phyloP scores from a whole-genome alignment of 805 yeast species.

The Hanseniaspora nectarophila region DNA sequence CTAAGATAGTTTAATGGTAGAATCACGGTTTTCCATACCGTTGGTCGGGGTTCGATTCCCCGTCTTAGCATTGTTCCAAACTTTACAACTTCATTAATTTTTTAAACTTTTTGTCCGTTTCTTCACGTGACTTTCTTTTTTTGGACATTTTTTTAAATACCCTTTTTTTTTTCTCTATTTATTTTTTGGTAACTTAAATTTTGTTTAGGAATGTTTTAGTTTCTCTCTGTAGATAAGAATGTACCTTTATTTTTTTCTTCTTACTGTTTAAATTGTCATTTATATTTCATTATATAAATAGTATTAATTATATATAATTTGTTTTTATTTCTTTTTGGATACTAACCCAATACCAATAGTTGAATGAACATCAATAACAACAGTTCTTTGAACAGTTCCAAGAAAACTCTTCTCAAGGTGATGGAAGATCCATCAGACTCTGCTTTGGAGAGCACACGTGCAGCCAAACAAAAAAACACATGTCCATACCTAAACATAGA shows the following conservation, averaged over 20 bases:
- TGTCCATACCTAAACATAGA: slow-evolving; percentile 8
- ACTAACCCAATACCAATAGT: too few relatives aligned
- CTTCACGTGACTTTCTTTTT: not conserved
- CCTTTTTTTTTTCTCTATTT: not conserved
- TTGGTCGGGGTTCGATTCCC: slow-evolving; percentile 15
- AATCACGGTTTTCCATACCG: slow-evolving; percentile 16
- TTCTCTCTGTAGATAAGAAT: too few relatives aligned
- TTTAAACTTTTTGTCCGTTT: not conserved
- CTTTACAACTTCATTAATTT: not conserved
- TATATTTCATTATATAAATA: not conserved
- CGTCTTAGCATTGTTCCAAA: slow-evolving; percentile 10
- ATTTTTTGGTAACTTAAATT: too few relatives aligned
- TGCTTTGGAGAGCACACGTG: too few relatives aligned
- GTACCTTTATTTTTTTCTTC: too few relatives aligned
- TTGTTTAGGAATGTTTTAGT: too few relatives aligned
- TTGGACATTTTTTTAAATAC: too few relatives aligned
- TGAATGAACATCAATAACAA: not conserved
- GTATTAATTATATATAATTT: not conserved
- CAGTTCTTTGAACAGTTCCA: slow-evolving; percentile 6
- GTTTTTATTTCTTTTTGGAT: too few relatives aligned
- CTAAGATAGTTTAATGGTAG: slow-evolving; percentile 15
- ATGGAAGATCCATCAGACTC: slow-evolving; percentile 3
- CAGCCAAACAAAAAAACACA: not conserved
- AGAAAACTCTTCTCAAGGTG: not conserved
- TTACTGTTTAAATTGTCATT: too few relatives aligned